These are phyloP conservation scores for Sugiyamaella lignohabitans DNA, from an alignment of 805 yeast genomes.

Conservation along the genomic window DNA sequence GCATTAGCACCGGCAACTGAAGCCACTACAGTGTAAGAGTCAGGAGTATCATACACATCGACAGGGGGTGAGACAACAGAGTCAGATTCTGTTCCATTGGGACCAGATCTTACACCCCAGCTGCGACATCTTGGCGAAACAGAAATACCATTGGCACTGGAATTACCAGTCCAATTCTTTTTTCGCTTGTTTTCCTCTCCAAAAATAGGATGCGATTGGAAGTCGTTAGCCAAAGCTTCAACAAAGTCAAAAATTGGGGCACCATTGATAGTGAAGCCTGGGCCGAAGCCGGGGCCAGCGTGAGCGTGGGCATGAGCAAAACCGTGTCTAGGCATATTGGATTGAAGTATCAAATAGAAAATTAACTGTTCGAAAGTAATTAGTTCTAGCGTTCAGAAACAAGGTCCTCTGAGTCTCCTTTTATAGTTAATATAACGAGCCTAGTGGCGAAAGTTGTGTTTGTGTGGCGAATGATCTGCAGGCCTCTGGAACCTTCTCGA, in stretches of 20 bases:
- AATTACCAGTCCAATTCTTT: too few relatives aligned
- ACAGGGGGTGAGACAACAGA: constrained; percentile 47
- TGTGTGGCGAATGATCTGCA: constrained; percentile 2
- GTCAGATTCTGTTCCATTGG: background rate
- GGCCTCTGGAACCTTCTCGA: constrained; percentile 6
- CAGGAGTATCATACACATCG: constrained; percentile 48
- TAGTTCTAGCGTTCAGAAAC: too few relatives aligned
- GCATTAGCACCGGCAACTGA: constrained; percentile 56
- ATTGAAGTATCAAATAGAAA: too few relatives aligned
- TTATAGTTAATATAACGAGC: background rate
- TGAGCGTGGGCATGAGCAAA: too few relatives aligned
- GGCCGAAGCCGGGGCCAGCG: too few relatives aligned
- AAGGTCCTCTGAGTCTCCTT: too few relatives aligned
- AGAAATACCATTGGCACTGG: background rate
- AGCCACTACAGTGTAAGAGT: constrained; percentile 42
- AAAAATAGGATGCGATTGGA: background rate
- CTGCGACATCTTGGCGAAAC: background rate
- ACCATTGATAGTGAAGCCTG: too few relatives aligned
- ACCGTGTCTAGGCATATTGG: too few relatives aligned
- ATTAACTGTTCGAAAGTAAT: too few relatives aligned
- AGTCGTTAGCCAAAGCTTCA: background rate
- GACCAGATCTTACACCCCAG: background rate
- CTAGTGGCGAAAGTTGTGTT: constrained; percentile 1
- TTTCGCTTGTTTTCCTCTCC: too few relatives aligned
- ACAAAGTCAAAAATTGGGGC: background rate